Evolutionary conservation across 2,329 filamentous ascomycete genomes (phyloP), one percentile per base, ranked within the genome.

Genomic region (Xylaria arbuscula): DNA sequence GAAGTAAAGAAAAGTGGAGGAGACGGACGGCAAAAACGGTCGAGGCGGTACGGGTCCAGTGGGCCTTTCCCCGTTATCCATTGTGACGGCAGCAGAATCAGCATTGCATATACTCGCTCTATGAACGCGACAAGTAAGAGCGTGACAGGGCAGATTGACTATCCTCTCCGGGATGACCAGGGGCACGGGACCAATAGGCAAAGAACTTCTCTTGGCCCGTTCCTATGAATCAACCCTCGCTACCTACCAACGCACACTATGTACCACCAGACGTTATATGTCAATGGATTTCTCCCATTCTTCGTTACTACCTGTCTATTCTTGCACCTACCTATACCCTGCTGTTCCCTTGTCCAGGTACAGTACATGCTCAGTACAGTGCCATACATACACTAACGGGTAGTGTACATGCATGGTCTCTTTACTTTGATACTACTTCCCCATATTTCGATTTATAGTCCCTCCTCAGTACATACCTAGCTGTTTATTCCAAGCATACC

Each of bases 231-330:
- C 48, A 67, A 67, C 67, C 62, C 62, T 54, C 62, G 15, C 56
- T 62, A 47, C n/a, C 60, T 34, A 19, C 24, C 11, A 17, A 50
- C 11, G 15, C 8, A n/a, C 19, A 28, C 19, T 10, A 28, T 60
- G 69, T 71, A 55, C 64, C 38, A 71, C 61, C 40, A 56, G 55
- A 45, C 67, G 42, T 67, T 62, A 51, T 69, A 71, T 53, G 57
- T 65, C 64, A 56, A 56, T 58, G 71, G 56, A 63, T 68, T 71
- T 34, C 70, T 32, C 28, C 22, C 7, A 22, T 10, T 47, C 11
- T 36, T 32, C 32, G 3, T 28, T 13, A n/a, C 40, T 45, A 45
- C 40, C 15, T 13, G 8, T 13, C 36, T 13, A 40, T 34, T 28
- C 36, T 42, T 13, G 3, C 50, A n/a, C 15, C 51, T 55, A 66